These are phyloP conservation scores for Fomitopsis pinicola DNA, from an alignment of 1,284 basidiomycete genomes.

Conservation along the genomic window DNA sequence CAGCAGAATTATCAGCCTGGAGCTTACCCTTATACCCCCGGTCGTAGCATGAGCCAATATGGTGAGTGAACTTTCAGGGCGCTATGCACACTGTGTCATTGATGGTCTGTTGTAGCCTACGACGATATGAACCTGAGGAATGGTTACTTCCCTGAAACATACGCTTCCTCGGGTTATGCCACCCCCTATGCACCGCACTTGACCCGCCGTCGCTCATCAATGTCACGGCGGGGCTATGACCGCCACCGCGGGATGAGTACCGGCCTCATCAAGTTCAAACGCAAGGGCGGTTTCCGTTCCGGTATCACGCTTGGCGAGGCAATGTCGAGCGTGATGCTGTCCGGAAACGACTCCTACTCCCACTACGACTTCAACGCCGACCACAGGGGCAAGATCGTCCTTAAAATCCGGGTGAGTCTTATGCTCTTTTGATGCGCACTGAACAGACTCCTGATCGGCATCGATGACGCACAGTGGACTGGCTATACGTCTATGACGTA, in stretches of 20 bases:
- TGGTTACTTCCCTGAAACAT: slow-evolving; percentile 21
- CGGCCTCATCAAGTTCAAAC: slow-evolving; percentile 64
- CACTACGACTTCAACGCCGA: slow-evolving; percentile 63
- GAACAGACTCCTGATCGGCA: no score
- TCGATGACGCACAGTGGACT: slow-evolving; percentile 48
- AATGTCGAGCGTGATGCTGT: slow-evolving; percentile 58
- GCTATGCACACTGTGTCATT: neutral
- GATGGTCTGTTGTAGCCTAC: slow-evolving; percentile 33
- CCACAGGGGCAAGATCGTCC: slow-evolving; percentile 49
- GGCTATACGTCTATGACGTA: slow-evolving; percentile 70
- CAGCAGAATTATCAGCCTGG: slow-evolving; percentile 19
- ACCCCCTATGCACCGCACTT: slow-evolving; percentile 30
- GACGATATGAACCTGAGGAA: slow-evolving; percentile 37
- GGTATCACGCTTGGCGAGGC: slow-evolving; percentile 68
- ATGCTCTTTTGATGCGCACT: neutral
- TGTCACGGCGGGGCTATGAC: slow-evolving; percentile 46
- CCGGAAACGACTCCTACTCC: slow-evolving; percentile 54
- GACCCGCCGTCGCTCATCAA: slow-evolving; percentile 49
- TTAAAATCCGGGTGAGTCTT: slow-evolving; percentile 54
- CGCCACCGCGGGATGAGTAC: slow-evolving; percentile 40
- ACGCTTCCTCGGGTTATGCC: slow-evolving; percentile 14
- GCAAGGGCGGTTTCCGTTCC: slow-evolving; percentile 59
- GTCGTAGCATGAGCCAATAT: slow-evolving; percentile 23
- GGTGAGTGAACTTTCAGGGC: slow-evolving; percentile 10
- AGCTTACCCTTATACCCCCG: slow-evolving; percentile 21